phyloP scores from a whole-genome alignment of 352 stramenopile genomes.

The Phytopythium litorale region DNA sequence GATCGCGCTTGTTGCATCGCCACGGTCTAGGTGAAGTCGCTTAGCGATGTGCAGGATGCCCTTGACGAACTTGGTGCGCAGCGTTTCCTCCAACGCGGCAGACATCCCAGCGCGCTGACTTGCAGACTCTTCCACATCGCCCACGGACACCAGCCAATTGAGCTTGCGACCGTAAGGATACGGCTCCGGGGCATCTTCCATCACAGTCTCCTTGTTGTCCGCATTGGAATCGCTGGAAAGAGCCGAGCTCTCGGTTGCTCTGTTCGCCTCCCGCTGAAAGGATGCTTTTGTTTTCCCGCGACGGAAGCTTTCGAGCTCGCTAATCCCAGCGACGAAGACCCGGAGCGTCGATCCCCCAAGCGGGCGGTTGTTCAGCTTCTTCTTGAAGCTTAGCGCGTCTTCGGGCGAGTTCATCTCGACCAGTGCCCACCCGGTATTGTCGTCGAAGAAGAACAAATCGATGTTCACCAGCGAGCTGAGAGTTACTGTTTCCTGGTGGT shows the following conservation, averaged over 20 bases:
- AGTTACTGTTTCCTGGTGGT: background rate
- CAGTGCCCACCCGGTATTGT: constrained; percentile 67
- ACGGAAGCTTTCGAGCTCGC: constrained; percentile 65
- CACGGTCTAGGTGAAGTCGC: constrained; percentile 52
- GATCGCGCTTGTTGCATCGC: constrained; percentile 71
- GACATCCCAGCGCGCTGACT: constrained; percentile 57
- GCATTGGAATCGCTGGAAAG: constrained; percentile 6
- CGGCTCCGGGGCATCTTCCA: constrained; percentile 8
- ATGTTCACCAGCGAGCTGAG: constrained; percentile 34
- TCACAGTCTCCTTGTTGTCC: constrained; percentile 14
- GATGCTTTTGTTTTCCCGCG: constrained; percentile 45
- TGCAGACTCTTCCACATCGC: constrained; percentile 53
- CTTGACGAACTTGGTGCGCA: constrained; percentile 63
- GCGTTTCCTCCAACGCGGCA: constrained; percentile 50
- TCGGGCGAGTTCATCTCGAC: constrained; percentile 56
- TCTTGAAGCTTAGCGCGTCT: constrained; percentile 39
- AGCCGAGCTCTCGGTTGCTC: constrained; percentile 10
- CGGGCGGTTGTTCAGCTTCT: constrained; percentile 57
- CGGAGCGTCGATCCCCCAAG: constrained; percentile 46
- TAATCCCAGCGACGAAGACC: constrained; percentile 44
- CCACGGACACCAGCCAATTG: constrained; percentile 66
- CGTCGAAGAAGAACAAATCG: constrained; percentile 68
- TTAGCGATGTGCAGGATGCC: constrained; percentile 63
- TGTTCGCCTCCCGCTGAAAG: constrained; percentile 15
- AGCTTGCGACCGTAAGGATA: constrained; percentile 74